These are phyloP conservation scores for Purpureocillium takamizusanense DNA, from an alignment of 2,329 filamentous ascomycete genomes.

Conservation along the genomic window DNA sequence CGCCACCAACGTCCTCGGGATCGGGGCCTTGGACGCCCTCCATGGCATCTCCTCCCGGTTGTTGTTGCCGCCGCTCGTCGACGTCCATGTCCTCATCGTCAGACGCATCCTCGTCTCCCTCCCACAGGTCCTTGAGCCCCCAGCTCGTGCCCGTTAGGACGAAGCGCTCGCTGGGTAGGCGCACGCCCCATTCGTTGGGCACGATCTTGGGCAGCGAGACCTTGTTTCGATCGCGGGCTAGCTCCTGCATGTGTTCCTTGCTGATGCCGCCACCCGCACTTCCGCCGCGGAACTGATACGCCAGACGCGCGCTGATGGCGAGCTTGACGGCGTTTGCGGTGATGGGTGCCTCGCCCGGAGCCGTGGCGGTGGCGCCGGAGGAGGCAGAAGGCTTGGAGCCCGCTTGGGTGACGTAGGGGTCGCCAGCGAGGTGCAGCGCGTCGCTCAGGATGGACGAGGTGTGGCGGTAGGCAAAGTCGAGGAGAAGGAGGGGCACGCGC, in stretches of 20 bases:
- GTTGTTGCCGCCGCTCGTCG: constrained; percentile 31
- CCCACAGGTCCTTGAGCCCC: constrained; percentile 53
- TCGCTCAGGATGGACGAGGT: constrained; percentile 63
- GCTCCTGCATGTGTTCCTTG: constrained; percentile 70
- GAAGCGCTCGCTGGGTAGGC: constrained; percentile 59
- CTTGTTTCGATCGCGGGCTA: constrained; percentile 64
- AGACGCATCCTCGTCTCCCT: constrained; percentile 26
- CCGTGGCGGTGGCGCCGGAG: constrained; percentile 37
- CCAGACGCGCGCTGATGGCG: constrained; percentile 60
- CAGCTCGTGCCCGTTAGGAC: constrained; percentile 58
- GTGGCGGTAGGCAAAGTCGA: constrained; percentile 83
- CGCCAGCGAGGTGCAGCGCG: constrained; percentile 57
- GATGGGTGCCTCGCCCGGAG: constrained; percentile 46
- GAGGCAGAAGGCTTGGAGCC: constrained; percentile 41
- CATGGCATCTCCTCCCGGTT: constrained; percentile 37
- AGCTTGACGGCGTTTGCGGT: constrained; percentile 59
- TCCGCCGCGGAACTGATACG: constrained; percentile 58
- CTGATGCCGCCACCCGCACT: constrained; percentile 43
- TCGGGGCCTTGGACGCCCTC: constrained; percentile 34
- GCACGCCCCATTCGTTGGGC: constrained; percentile 58
- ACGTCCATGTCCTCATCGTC: constrained; percentile 24
- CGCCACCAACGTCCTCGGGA: constrained; percentile 32
- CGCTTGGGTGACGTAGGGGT: constrained; percentile 56
- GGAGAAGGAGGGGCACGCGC: constrained; percentile 71
- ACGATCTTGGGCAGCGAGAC: constrained; percentile 54